Evolutionary conservation across 2,329 filamentous ascomycete genomes (phyloP), one percentile per base, ranked within the genome.

Genomic region (Xylariaceae sp.): DNA sequence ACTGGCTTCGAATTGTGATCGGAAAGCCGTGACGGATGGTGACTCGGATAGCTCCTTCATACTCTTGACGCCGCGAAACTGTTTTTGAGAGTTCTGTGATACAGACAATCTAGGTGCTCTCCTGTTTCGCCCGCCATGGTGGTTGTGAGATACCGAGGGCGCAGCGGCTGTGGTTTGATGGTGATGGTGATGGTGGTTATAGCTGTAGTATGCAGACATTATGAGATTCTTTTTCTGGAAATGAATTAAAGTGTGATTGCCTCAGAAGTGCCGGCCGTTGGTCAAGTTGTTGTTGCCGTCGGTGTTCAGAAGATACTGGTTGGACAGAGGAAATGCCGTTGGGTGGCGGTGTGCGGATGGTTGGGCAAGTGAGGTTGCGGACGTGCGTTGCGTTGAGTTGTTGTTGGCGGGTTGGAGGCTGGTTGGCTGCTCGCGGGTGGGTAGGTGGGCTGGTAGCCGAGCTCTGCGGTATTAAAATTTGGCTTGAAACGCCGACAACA

Each of bases 1-100:
- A 55, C 90, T 91, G 60, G 91, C 89, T 77, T 97, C 92, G 65
- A 96, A 96, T 69, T 92, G 87, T 63, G 85, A 85, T 64, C 93
- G 89, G 78, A 96, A 97, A 59, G 86, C 85, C 57, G 83, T 82
- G 55, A 95, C 79, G 44, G 86, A 83, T 16, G 85, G 85, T n/a
- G 87, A 81, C 73, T 96, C 92, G 65, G 86, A 86, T 60, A 91
- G 77, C 72, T 96, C 92, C 74, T 95, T 92, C 76, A 93, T 91
- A 67, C 87, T 89, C 69, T 90, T 88, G 49, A 92, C 88, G 60
- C 88, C 87, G 59, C 92, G 89, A 71, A 91, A 92, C 74, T 96
- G 91, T 73, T 92, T 89, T 70, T 95, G 90, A 44, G 86, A 77
- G 76, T 93, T 91, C 70, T 96, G 91, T 37, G 87, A 82, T 46